Evolutionary conservation across 805 yeast species (phyloP).

Genomic region (Pichia nakasei): DNA sequence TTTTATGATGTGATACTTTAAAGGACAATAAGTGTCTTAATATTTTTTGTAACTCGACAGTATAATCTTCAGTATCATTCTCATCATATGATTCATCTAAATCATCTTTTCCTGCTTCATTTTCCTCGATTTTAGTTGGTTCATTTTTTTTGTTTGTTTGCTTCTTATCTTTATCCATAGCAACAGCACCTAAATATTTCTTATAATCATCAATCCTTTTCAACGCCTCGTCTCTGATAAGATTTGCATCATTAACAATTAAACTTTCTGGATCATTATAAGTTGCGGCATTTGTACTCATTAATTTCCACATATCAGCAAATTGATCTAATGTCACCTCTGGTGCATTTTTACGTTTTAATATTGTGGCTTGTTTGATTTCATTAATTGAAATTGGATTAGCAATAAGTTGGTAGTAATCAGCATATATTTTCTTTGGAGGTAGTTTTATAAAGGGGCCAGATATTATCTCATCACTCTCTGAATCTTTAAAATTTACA

Average conservation of each 20-base stretch:
- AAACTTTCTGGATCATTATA: constrained; percentile 60
- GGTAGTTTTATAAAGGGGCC: constrained; percentile 63
- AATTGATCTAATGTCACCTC: constrained; percentile 36
- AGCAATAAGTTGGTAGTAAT: constrained; percentile 56
- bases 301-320: constrained; percentile 49
- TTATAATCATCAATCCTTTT: constrained; percentile 36
- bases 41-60: constrained; percentile 9
- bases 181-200: background rate
- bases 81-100: background rate
- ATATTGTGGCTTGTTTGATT: constrained; percentile 36
- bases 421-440: constrained; percentile 63
- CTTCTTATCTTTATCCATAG: background rate
- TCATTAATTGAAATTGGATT: constrained; percentile 66
- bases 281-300: constrained; percentile 60
- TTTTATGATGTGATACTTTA: constrained; percentile 16
- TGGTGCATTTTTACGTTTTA: constrained; percentile 1
- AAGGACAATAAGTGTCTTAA: constrained; percentile 9
- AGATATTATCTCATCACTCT: constrained; percentile 23
- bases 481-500: constrained; percentile 10
- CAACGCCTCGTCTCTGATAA: constrained; percentile 46
- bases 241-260: constrained; percentile 58
- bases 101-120: background rate
- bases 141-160: background rate
- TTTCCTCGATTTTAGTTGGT: background rate
- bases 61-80: constrained; percentile 10